A percentile compares a stretch with the other conserved stretches of the same genome.
These are phyloP conservation scores for Russula virescens DNA, from an alignment of 768 basidiomycete genomes.

Conservation along the genomic window DNA sequence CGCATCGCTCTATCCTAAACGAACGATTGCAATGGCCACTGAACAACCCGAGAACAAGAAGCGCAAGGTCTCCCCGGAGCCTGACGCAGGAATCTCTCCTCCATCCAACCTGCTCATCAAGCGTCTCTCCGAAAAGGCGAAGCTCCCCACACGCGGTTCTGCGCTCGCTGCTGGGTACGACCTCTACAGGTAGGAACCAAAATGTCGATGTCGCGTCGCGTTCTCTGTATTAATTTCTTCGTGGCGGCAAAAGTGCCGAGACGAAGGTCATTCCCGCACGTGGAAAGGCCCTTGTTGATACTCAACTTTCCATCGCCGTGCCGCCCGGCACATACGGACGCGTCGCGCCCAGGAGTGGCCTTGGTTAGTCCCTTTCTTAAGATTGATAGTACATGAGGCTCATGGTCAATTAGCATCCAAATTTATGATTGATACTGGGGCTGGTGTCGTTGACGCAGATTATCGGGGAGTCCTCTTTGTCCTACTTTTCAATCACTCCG, in stretches of 20 bases:
- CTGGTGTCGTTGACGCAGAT: slow-evolving; percentile 95
- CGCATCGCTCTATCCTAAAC: background rate
- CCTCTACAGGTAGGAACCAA: slow-evolving; percentile 68
- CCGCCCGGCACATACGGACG: slow-evolving; percentile 94
- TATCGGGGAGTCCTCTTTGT: slow-evolving; percentile 91
- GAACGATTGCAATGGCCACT: slow-evolving; percentile 7
- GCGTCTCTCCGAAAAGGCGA: slow-evolving; percentile 75
- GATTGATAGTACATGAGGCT: background rate
- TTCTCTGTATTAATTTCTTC: background rate
- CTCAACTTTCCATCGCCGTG: slow-evolving; percentile 89
- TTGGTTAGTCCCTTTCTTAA: slow-evolving; percentile 49
- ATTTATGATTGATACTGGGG: slow-evolving; percentile 96
- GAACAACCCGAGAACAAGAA: slow-evolving; percentile 40
- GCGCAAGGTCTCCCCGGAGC: slow-evolving; percentile 49
- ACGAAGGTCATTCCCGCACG: slow-evolving; percentile 75
- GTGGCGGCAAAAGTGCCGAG: slow-evolving; percentile 58
- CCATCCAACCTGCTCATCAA: slow-evolving; percentile 69
- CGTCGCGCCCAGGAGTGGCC: slow-evolving; percentile 90
- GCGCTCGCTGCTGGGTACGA: slow-evolving; percentile 90
- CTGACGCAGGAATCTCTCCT: slow-evolving; percentile 32
- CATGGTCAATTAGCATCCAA: slow-evolving; percentile 65
- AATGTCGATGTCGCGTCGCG: background rate
- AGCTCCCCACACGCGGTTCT: slow-evolving; percentile 81
- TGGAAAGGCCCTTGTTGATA: slow-evolving; percentile 89
- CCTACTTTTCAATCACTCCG: slow-evolving; percentile 87